phyloP scores from a whole-genome alignment of 441 rosid species.

The Populus trichocarpa region DNA sequence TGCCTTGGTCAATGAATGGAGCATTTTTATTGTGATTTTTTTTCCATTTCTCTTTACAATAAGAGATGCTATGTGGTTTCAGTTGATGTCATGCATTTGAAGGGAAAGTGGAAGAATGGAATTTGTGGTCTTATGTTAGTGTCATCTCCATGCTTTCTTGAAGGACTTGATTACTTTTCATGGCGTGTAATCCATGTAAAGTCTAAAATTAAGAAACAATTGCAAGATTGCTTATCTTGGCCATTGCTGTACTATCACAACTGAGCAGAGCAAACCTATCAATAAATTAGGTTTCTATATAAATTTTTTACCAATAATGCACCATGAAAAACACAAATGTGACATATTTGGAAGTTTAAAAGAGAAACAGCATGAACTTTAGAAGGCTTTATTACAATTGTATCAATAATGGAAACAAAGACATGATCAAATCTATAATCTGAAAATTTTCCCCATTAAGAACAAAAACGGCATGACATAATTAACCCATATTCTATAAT shows the following conservation, averaged over 20 bases:
- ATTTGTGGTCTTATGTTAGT: neutral
- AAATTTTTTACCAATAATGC: too few relatives aligned
- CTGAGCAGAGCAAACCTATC: neutral
- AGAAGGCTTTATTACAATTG: neutral
- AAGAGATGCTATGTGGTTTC: neutral
- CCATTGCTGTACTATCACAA: neutral
- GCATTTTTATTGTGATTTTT: neutral
- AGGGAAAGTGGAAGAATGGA: neutral
- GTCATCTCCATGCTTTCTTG: neutral
- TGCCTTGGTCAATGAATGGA: neutral
- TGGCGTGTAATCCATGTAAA: neutral
- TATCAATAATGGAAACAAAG: neutral
- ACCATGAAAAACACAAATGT: too few relatives aligned
- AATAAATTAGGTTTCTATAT: neutral
- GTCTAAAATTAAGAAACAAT: neutral
- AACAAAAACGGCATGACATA: too few relatives aligned
- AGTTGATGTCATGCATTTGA: neutral
- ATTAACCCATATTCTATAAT: too few relatives aligned
- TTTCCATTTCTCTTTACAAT: neutral
- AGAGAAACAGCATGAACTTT: too few relatives aligned
- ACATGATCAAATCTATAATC: too few relatives aligned
- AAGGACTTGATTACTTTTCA: neutral
- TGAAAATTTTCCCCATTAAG: too few relatives aligned
- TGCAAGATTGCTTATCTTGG: neutral
- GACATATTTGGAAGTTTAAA: too few relatives aligned